A percentile compares a stretch with the other conserved stretches of the same genome.
Evolutionary conservation across 2,329 filamentous ascomycete species (phyloP).

Genomic region (Camillea tinctor): DNA sequence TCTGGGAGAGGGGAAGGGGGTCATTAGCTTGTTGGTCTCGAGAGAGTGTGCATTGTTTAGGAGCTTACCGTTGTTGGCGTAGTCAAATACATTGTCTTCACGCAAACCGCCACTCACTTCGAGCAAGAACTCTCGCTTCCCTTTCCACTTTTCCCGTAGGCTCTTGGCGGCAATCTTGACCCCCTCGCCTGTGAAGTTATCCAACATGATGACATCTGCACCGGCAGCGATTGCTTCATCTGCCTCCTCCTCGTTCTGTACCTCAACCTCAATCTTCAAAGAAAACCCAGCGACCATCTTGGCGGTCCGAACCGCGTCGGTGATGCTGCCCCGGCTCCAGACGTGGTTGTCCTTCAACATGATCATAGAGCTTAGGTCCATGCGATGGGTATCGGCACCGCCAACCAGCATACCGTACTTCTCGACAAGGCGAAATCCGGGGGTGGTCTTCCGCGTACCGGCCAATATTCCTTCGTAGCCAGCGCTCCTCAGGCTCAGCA

Average conservation of each 20-base stretch:
- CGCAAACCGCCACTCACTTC: conserved; percentile 92
- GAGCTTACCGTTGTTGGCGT: conserved; percentile 69
- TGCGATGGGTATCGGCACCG: conserved; percentile 85
- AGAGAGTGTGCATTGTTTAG: neutral
- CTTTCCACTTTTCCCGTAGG: conserved; percentile 78
- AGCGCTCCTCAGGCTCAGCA: conserved; percentile 55
- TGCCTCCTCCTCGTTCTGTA: conserved; percentile 82
- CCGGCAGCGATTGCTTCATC: conserved; percentile 88
- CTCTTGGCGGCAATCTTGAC: conserved; percentile 72
- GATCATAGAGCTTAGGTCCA: conserved; percentile 91
- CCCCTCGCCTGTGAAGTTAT: conserved; percentile 84
- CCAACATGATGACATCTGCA: conserved; percentile 94
- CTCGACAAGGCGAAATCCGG: conserved; percentile 90
- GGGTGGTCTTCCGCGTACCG: conserved; percentile 94
- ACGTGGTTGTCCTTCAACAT: conserved; percentile 99
- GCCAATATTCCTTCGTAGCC: conserved; percentile 86
- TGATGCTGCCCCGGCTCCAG: conserved; percentile 85
- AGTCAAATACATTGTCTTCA: conserved; percentile 76
- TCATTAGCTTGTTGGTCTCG: neutral
- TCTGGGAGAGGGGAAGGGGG: conserved; percentile 46
- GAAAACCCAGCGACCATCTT: conserved; percentile 84
- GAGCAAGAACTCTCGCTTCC: conserved; percentile 71
- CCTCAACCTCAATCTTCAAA: conserved; percentile 95
- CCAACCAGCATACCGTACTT: conserved; percentile 98
- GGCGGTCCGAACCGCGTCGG: conserved; percentile 79